Evolutionary conservation across 345 rosid species (phyloP), one percentile per base, ranked within the genome.

Genomic region (Diplotaxis tenuifolia): DNA sequence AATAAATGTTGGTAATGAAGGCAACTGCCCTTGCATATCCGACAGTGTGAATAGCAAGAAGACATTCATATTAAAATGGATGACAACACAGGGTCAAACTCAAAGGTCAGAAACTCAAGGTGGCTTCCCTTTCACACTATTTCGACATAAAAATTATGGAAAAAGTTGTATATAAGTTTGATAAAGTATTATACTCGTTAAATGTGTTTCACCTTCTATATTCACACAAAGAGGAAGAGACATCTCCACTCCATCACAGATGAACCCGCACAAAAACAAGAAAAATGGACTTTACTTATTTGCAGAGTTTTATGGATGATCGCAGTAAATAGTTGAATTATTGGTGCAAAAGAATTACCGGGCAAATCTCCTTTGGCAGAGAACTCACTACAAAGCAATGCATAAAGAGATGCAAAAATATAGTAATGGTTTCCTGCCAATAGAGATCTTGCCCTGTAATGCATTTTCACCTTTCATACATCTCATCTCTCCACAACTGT

Each of bases 301-400:
- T 59, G 6, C 20, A 16, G 3, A 47, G 45, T 25, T 34, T 19
- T 42, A 65, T 40, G 6, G 22, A 57, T n/a, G n/a, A 28, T 65
- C 72, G 49, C 52, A 57, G 62, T 5, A 25, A 27, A 9, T 54
- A 6, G 28, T 36, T 23, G 3, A 62, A 1, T 16, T 55, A 23
- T 45, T 58, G 71, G 76, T 3, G 56, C 19, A 76, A 1, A 57
- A 71, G 76, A 71, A 76, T 76, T 76, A 36, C 80, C 76, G 80
- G 80, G 76, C 76, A 76, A 76, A 76, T 71, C 80, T 76, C 80
- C 80, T 76, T 76, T 76, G 80, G 76, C 80, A 76, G 76, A 65
- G 38, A 71, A 59, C 67, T 71, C 72, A 77, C 20, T 36, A 71
- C 72, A 71, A 49, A 45, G 15, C 67, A 45, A 62, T 69, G 75